Percentiles rank a stretch among this genome's conserved stretches.
Conservation (phyloP, 2,329 filamentous ascomycete genomes). For the Cercospora janseana region DNA sequence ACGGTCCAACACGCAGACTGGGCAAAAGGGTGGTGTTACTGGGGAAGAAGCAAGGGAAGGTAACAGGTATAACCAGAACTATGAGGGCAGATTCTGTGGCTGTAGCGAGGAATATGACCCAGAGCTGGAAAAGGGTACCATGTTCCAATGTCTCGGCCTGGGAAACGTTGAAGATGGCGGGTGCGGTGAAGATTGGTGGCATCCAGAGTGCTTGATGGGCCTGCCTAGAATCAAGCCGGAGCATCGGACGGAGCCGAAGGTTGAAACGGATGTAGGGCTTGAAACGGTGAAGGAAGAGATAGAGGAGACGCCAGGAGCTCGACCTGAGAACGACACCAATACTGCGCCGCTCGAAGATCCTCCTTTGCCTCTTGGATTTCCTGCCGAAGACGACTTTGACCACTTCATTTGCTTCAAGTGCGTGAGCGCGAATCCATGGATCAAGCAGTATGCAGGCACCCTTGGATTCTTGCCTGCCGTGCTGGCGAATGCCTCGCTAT, state of each 20-base stretch:
- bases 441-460: constrained; percentile 80
- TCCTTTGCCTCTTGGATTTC: constrained; percentile 81
- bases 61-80: constrained; percentile 96
- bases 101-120: constrained; percentile 87
- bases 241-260: constrained; percentile 26
- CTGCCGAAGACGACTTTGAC: constrained; percentile 83
- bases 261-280: constrained; percentile 22
- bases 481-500: constrained; percentile 40
- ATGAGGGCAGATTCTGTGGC: constrained; percentile 85
- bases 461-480: constrained; percentile 76
- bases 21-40: constrained; percentile 71
- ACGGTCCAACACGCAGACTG: constrained; percentile 69
- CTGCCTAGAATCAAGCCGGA: constrained; percentile 65
- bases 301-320: constrained; percentile 34
- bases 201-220: constrained; percentile 86
- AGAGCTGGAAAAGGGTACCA: constrained; percentile 86
- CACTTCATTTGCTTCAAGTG: constrained; percentile 94
- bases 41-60: constrained; percentile 68
- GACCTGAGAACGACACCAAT: constrained; percentile 41
- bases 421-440: constrained; percentile 82
- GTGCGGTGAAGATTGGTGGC: constrained; percentile 97
- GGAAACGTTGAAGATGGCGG: constrained; percentile 77
- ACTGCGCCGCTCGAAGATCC: constrained; percentile 56
- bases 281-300: constrained; percentile 34
- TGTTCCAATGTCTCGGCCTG: constrained; percentile 94